These are phyloP conservation scores for Talaromyces sp. DNA, from an alignment of 2,329 filamentous ascomycete species.

Conservation along the genomic window DNA sequence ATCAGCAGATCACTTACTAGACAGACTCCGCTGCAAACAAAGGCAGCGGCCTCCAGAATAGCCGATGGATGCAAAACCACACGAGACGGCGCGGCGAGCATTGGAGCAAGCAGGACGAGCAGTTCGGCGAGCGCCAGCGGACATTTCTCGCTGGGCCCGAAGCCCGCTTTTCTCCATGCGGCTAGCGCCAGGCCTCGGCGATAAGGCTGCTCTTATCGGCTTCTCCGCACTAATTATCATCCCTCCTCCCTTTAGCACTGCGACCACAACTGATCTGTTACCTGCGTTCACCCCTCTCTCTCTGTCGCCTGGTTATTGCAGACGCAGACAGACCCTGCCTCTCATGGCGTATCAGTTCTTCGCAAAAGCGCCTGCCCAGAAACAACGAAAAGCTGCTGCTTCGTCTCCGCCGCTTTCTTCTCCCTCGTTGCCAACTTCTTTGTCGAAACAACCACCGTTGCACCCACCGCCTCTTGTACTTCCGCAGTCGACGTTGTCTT, in stretches of 20 bases:
- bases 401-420: constrained; percentile 19
- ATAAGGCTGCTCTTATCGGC: background rate
- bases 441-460: constrained; percentile 19
- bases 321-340: background rate
- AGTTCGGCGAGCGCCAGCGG: background rate
- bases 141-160: background rate
- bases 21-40: background rate
- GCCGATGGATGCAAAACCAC: background rate
- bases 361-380: constrained; percentile 26
- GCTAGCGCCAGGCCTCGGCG: background rate
- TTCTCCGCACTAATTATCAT: background rate
- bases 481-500: constrained; percentile 19
- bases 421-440: constrained; percentile 9
- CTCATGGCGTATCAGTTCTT: constrained; percentile 35
- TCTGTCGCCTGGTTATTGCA: background rate
- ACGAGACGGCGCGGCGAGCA: background rate
- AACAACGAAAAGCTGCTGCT: constrained; percentile 18
- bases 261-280: background rate
- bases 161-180: background rate
- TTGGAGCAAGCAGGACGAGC: background rate
- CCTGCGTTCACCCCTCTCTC: background rate
- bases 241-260: background rate
- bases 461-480: constrained; percentile 25
- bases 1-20: background rate
- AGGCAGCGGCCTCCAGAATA: background rate